Conservation (phyloP, 495 filamentous ascomycete species). For the Parathielavia appendiculata region DNA sequence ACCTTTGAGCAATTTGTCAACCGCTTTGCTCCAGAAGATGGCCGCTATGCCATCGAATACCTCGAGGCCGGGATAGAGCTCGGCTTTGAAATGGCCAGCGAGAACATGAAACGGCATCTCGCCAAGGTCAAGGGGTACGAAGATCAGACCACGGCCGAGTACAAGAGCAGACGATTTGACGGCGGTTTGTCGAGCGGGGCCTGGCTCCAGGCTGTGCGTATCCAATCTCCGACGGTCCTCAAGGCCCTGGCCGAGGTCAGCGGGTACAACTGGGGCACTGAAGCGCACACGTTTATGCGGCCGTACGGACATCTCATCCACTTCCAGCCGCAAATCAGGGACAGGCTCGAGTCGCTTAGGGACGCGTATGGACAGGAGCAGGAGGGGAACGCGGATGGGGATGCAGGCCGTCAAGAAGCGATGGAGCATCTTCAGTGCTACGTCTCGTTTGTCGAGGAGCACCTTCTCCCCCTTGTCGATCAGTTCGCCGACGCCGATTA, state of each 20-base stretch:
- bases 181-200: neutral
- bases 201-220: neutral
- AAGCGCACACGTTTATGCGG: conserved; percentile 1
- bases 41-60: neutral
- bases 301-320: conserved; percentile 1
- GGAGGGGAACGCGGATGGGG: neutral
- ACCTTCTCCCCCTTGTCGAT: neutral
- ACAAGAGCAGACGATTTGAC: neutral
- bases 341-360: neutral
- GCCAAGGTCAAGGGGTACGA: conserved; percentile 2
- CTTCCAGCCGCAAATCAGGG: neutral
- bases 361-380: neutral
- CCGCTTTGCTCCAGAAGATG: neutral
- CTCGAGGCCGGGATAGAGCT: neutral
- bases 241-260: neutral
- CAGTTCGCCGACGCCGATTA: neutral
- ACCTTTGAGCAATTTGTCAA: conserved; percentile 2
- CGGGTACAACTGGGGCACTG: neutral
- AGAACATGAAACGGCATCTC: neutral
- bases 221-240: neutral
- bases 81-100: neutral
- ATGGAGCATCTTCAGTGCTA: neutral
- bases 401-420: neutral
- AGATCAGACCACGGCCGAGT: neutral
- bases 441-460: neutral